A percentile compares a stretch with the other conserved stretches of the same genome.
Evolutionary conservation across 2,329 filamentous ascomycete genomes (phyloP).

Genomic region (Diaporthe vexans): DNA sequence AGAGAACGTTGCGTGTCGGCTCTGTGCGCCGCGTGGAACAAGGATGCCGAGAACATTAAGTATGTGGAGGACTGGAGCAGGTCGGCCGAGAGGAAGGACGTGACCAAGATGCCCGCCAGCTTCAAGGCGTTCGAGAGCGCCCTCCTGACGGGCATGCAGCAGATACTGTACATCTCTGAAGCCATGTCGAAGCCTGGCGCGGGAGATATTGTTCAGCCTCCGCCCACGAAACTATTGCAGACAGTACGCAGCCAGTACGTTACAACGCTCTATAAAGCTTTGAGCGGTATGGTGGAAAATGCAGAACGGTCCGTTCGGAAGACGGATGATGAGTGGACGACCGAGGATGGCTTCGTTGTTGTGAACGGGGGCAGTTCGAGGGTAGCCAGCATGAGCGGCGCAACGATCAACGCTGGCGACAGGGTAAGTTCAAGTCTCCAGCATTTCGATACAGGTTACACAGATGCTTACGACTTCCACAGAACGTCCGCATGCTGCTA

Average conservation of each 20-base stretch:
- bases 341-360: conserved; percentile 60
- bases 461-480: conserved; percentile 45
- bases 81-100: conserved; percentile 82
- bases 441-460: background rate
- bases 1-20: conserved; percentile 89
- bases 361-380: conserved; percentile 48
- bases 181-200: conserved; percentile 81
- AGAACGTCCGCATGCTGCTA: conserved; percentile 94
- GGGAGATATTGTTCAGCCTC: conserved; percentile 85
- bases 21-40: conserved; percentile 91
- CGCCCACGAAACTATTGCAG: conserved; percentile 87
- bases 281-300: conserved; percentile 97
- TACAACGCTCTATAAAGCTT: conserved; percentile 90
- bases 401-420: conserved; percentile 68
- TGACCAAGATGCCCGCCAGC: conserved; percentile 90
- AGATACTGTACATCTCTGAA: conserved; percentile 93
- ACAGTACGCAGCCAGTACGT: conserved; percentile 95
- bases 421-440: conserved; percentile 58
- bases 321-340: conserved; percentile 73
- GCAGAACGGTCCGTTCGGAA: conserved; percentile 82
- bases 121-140: conserved; percentile 90
- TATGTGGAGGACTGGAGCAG: conserved; percentile 94
- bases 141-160: conserved; percentile 89
- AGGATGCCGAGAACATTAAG: conserved; percentile 93
- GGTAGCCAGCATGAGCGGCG: conserved; percentile 54